These are phyloP conservation scores for Blastobotrys mokoenaii DNA, from an alignment of 805 yeast species.

Conservation along the genomic window DNA sequence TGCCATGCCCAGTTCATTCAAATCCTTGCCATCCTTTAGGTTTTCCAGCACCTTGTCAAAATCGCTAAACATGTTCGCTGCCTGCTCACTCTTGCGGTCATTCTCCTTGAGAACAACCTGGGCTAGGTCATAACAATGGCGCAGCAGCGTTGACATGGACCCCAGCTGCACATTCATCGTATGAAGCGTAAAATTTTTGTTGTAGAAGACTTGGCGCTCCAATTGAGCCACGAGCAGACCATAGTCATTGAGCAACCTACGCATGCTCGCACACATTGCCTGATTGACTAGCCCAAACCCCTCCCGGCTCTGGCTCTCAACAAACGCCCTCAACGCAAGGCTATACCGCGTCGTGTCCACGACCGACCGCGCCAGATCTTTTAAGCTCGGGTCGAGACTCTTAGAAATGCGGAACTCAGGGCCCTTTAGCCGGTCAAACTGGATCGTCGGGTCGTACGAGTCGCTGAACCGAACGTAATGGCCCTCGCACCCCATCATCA, in stretches of 20 bases:
- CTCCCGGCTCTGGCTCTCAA: conserved; percentile 47
- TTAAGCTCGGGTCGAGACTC: conserved; percentile 63
- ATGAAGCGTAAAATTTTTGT: conserved; percentile 49
- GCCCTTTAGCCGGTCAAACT: conserved; percentile 43
- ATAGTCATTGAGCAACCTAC: conserved; percentile 34
- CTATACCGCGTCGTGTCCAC: conserved; percentile 57
- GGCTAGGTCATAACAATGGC: conserved; percentile 51
- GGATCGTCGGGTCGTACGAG: conserved; percentile 42
- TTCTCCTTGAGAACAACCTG: conserved; percentile 35
- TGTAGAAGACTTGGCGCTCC: conserved; percentile 45
- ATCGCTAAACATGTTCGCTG: conserved; percentile 26
- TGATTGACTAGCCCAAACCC: conserved; percentile 67
- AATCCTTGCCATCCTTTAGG: conserved; percentile 24
- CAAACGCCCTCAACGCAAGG: conserved; percentile 48
- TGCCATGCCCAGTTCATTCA: conserved; percentile 8
- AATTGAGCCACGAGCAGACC: conserved; percentile 28
- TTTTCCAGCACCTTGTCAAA: conserved; percentile 38
- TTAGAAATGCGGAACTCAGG: conserved; percentile 71
- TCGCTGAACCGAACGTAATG: conserved; percentile 61
- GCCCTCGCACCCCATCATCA: conserved; percentile 61
- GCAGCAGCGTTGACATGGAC: conserved; percentile 34
- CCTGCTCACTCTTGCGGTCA: conserved; percentile 28
- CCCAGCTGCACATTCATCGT: conserved; percentile 46
- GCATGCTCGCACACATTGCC: conserved; percentile 55
- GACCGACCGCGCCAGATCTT: conserved; percentile 56